Evolutionary conservation across 2,329 filamentous ascomycete species (phyloP).

Genomic region (Pseudogymnoascus sp.): DNA sequence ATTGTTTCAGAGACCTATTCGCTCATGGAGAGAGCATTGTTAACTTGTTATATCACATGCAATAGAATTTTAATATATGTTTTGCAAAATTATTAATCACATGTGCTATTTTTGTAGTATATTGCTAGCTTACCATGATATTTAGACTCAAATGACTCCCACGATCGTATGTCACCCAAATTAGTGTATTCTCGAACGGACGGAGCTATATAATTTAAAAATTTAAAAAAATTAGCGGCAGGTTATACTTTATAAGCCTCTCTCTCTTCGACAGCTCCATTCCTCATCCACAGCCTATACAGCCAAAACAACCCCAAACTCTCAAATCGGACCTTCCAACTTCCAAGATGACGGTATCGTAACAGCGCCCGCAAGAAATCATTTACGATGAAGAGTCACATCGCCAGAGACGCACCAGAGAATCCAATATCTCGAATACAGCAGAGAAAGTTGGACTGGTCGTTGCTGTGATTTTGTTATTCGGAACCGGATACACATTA

Average conservation of each 20-base stretch:
- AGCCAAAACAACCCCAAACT: background rate
- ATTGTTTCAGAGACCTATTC: background rate
- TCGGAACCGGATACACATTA: background rate
- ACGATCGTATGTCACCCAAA: background rate
- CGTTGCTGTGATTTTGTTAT: background rate
- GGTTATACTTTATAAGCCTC: background rate
- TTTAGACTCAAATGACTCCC: background rate
- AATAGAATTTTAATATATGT: background rate
- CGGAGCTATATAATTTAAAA: background rate
- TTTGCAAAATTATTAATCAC: background rate
- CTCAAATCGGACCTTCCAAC: background rate
- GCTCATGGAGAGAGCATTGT: background rate
- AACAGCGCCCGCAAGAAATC: background rate
- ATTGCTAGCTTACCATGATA: background rate
- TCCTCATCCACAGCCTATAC: background rate
- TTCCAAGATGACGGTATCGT: background rate
- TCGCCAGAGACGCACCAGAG: background rate
- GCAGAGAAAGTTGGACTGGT: background rate
- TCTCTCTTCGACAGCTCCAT: background rate
- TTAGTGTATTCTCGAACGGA: background rate
- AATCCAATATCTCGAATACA: background rate
- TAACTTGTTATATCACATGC: background rate
- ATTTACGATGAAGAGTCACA: background rate
- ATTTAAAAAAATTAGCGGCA: background rate
- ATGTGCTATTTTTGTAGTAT: background rate